phyloP scores from a whole-genome alignment of 352 stramenopile genomes.

The Globisporangium rhizosaccharum region DNA sequence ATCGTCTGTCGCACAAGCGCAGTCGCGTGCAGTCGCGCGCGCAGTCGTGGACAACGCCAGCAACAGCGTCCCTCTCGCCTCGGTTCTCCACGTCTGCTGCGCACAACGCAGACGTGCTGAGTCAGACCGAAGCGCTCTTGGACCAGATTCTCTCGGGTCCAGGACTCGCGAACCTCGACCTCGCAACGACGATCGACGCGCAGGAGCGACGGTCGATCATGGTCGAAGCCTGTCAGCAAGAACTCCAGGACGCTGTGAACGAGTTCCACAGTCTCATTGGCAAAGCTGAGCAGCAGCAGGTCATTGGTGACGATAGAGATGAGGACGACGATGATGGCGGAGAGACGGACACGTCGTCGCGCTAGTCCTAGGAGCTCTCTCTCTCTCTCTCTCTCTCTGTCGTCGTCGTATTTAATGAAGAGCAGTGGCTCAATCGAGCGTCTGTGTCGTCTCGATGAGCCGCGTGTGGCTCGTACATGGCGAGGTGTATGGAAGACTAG shows the following conservation, averaged over 20 bases:
- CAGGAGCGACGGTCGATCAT: slow-evolving; percentile 49
- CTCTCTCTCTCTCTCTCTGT: background rate
- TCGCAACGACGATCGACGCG: slow-evolving; percentile 29
- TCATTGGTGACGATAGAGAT: background rate
- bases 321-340: too few species aligned
- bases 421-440: too few species aligned
- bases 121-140: slow-evolving; percentile 47
- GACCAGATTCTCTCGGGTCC: slow-evolving; percentile 41
- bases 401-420: background rate
- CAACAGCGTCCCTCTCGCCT: slow-evolving; percentile 2
- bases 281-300: slow-evolving; percentile 1
- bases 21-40: background rate
- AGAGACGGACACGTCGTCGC: too few species aligned
- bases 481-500: too few species aligned
- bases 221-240: slow-evolving; percentile 54
- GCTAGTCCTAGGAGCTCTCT: background rate
- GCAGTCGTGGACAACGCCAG: slow-evolving; percentile 3
- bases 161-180: slow-evolving; percentile 22
- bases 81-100: slow-evolving; percentile 20
- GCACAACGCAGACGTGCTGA: slow-evolving; percentile 49
- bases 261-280: slow-evolving; percentile 54
- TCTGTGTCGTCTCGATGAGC: too few species aligned
- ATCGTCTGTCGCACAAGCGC: slow-evolving; percentile 21
- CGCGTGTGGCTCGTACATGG: too few species aligned
- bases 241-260: slow-evolving; percentile 45